These are phyloP conservation scores for Malus orientalis DNA, from an alignment of 306 rosid genomes.

Conservation along the genomic window DNA sequence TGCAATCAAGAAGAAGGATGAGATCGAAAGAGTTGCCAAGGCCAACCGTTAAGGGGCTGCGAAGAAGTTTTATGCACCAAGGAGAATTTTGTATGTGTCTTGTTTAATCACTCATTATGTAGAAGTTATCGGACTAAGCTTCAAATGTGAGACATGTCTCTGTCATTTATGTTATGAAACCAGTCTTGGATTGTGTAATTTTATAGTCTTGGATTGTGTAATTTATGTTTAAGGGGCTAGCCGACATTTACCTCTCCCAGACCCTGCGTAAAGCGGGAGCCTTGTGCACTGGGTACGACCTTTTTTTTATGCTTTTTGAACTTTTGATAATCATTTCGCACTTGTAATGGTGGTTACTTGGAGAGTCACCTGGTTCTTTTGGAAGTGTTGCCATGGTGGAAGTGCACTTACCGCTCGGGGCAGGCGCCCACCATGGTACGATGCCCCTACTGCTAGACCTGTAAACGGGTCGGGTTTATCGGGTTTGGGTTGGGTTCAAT, in stretches of 20 bases:
- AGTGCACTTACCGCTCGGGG: no score
- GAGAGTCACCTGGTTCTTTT: no score
- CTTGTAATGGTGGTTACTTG: background rate
- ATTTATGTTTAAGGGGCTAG: no score
- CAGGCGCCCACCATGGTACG: no score
- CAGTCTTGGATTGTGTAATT: background rate
- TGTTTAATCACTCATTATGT: background rate
- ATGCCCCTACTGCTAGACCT: no score
- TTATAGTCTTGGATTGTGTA: no score
- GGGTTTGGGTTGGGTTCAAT: no score
- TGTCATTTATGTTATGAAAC: background rate
- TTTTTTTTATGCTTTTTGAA: background rate
- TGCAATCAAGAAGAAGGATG: slow-evolving; percentile 53
- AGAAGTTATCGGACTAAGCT: background rate
- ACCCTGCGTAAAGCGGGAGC: no score
- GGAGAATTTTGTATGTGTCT: slow-evolving; percentile 4
- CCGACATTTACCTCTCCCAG: no score
- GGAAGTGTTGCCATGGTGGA: no score
- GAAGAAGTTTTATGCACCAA: background rate
- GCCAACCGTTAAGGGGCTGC: slow-evolving; percentile 38
- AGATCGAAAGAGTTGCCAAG: slow-evolving; percentile 50
- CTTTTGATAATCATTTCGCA: background rate
- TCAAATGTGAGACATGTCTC: background rate
- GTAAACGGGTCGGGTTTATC: no score
- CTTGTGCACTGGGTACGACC: no score